Base-by-base conservation (phyloP, 2,329 filamentous ascomycete species). In the Metarhizium anisopliae region DNA sequence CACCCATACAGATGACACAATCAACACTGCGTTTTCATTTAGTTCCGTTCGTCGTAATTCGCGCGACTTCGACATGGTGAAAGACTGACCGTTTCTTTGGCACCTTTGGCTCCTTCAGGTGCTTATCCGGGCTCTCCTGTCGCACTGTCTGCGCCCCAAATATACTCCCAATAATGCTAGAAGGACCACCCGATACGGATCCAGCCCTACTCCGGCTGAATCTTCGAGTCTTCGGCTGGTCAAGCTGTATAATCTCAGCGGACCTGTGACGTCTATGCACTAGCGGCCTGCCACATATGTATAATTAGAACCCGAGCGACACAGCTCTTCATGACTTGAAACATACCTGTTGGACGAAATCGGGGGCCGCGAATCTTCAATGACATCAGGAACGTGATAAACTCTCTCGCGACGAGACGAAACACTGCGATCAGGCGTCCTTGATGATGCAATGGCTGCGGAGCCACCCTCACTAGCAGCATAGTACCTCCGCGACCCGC, bases 1-100 rank as follows among this genome's bases (percentile, higher is more conserved):
- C 84, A 59, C 89, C 85, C 65, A 85, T 73, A 66, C 90, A 95
- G 29, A 81, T 82, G 51, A 90, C 74, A 63, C 90, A 95, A 64
- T 87, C 80, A 49, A 86, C 78, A 57, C 85, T 90, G 51, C 18
- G 10, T 18, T n/a, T 14, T 30, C 20, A 30, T 49, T 35, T 49
- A 49, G 45, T 16, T 14, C 14, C 25, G 18, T 49, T 25, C 45
- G 3, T 14, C 25, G 5, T 20, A 13, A 49, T 14, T 49, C 6
- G 45, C 11, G 20, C 11, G 16, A 25, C 47, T 25, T 11, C 18
- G 11, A 14, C 52, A 42, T 16, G 32, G 38, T 50, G 5, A 25
- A 32, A n/a, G 38, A 60, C 64, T 65, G 49, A 67, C 66, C 65
- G 58, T 35, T 56, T 58, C 18, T 50, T 59, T 14, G 51, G 13